Conservation (phyloP, 2,329 filamentous ascomycete species). For the Sporothrix euskadiensis region DNA sequence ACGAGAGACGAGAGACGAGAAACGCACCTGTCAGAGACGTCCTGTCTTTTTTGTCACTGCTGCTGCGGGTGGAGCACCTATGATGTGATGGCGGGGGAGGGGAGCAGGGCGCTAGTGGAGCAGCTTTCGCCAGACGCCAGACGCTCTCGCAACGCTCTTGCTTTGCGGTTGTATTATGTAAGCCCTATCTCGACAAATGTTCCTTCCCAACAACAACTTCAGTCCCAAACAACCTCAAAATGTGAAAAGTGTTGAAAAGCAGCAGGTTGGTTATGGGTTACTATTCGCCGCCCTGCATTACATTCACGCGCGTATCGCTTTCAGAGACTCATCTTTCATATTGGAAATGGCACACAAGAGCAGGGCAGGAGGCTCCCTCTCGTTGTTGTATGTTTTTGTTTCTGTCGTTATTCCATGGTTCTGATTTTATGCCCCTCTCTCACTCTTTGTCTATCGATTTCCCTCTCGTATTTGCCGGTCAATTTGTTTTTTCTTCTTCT, state of each 20-base stretch:
- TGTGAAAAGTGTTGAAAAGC: not conserved
- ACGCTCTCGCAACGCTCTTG: not conserved
- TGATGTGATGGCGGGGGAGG: conserved; percentile 26
- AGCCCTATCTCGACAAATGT: not conserved
- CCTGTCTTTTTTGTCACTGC: not conserved
- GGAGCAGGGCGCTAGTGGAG: not conserved
- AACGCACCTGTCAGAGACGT: not conserved
- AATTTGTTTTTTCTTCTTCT: not conserved
- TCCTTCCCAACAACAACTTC: not conserved
- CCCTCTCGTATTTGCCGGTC: not conserved
- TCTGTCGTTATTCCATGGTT: not conserved
- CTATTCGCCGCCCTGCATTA: not conserved
- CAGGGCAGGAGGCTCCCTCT: not conserved
- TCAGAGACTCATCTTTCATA: not conserved
- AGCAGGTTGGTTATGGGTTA: not conserved
- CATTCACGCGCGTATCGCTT: not conserved
- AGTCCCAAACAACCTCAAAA: not conserved
- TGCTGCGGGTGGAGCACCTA: conserved; percentile 19
- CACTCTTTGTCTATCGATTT: not conserved
- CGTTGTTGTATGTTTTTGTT: not conserved
- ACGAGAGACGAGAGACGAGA: not conserved
- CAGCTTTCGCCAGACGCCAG: not conserved
- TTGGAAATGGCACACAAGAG: not conserved
- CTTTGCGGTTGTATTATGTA: not conserved
- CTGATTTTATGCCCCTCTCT: not conserved